These are phyloP conservation scores for Paulownia fortunei DNA, from an alignment of 257 asterid species.

Conservation along the genomic window DNA sequence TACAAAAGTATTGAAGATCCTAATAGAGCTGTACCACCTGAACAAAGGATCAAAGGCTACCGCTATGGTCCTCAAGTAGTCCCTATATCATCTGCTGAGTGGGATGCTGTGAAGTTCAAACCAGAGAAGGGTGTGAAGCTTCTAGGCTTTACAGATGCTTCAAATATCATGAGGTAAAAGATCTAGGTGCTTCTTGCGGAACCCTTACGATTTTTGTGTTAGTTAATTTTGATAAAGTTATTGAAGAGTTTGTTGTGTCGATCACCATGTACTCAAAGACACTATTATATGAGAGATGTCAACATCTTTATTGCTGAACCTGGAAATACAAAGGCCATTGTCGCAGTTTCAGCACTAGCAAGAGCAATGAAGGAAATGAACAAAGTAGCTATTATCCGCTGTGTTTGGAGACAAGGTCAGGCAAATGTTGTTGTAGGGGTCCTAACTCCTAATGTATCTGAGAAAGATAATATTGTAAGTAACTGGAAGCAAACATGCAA, in stretches of 20 bases:
- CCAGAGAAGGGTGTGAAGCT: conserved; percentile 96
- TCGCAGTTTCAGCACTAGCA: conserved; percentile 87
- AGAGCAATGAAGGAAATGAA: conserved; percentile 91
- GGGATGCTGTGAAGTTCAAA: conserved; percentile 94
- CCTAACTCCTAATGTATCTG: conserved; percentile 83
- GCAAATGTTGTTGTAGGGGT: conserved; percentile 86
- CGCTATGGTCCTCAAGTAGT: conserved; percentile 98
- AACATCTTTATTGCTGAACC: conserved; percentile 95
- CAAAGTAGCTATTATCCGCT: conserved; percentile 90
- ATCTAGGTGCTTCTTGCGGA: conserved; percentile 31
- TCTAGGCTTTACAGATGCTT: conserved; percentile 83
- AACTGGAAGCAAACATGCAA: conserved; percentile 7
- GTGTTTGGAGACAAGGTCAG: conserved; percentile 99
- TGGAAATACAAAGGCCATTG: conserved; percentile 66
- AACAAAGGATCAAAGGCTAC: conserved; percentile 93
- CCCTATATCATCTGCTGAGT: conserved; percentile 92
- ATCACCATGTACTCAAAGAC: conserved; percentile 53
- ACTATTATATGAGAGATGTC: conserved; percentile 92
- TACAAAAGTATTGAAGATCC: conserved; percentile 67
- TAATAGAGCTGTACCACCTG: conserved; percentile 85
- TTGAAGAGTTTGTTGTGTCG: conserved; percentile 35
- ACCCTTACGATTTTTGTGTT: not conserved
- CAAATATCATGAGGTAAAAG: conserved; percentile 90
- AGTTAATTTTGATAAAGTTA: conserved; percentile 17
- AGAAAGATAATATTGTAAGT: conserved; percentile 70